These are phyloP conservation scores for Penicillium verhagenii DNA, from an alignment of 495 filamentous ascomycete genomes.

Conservation along the genomic window DNA sequence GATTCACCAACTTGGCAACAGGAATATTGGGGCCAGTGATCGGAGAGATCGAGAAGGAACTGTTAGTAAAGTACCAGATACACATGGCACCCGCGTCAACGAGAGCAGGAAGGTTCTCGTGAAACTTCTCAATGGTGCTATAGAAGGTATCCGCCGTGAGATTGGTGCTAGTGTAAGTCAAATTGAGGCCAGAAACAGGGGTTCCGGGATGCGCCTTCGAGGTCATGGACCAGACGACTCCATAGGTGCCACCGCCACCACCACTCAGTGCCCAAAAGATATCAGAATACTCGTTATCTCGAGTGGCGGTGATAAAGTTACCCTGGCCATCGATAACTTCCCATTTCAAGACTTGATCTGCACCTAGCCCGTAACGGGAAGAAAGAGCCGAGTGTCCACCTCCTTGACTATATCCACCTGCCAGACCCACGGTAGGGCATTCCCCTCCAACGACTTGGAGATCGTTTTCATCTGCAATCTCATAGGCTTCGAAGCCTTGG, in stretches of 20 bases:
- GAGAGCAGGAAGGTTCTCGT: slow-evolving; percentile 44
- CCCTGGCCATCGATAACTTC: too few species aligned
- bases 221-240: neutral
- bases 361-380: slow-evolving; percentile 55
- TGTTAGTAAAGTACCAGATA: slow-evolving; percentile 47
- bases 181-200: neutral
- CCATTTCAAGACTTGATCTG: slow-evolving; percentile 62
- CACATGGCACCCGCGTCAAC: slow-evolving; percentile 49
- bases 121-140: slow-evolving; percentile 43
- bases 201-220: neutral
- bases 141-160: slow-evolving; percentile 38
- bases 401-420: slow-evolving; percentile 59
- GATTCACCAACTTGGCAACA: slow-evolving; percentile 23
- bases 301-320: slow-evolving; percentile 58
- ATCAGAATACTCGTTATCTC: slow-evolving; percentile 56
- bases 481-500: slow-evolving; percentile 46
- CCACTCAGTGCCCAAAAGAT: slow-evolving; percentile 47
- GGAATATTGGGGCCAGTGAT: slow-evolving; percentile 38
- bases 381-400: slow-evolving; percentile 60
- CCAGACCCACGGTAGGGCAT: slow-evolving; percentile 35
- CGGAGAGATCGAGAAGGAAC: slow-evolving; percentile 46
- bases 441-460: slow-evolving; percentile 32
- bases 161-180: neutral
- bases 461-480: slow-evolving; percentile 30
- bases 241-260: neutral